phyloP scores from a whole-genome alignment of 768 basidiomycete genomes.

The Trametopsis cervina region DNA sequence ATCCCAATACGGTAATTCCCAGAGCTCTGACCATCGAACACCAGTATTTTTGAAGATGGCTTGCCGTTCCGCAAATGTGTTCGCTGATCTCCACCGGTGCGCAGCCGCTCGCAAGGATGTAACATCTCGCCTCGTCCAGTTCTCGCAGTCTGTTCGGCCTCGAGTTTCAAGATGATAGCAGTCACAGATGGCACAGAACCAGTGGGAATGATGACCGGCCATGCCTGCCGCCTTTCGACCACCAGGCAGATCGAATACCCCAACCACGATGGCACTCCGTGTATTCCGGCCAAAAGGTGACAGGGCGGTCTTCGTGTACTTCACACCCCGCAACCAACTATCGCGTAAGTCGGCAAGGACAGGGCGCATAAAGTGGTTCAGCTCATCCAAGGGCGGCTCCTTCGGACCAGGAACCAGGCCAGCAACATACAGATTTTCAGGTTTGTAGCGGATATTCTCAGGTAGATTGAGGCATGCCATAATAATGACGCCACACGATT shows the following conservation, averaged over 20 bases:
- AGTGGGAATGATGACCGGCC: slow-evolving; percentile 9
- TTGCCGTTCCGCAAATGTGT: not conserved
- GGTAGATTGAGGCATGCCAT: slow-evolving; percentile 30
- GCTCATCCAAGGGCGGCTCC: slow-evolving; percentile 14
- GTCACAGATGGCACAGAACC: not conserved
- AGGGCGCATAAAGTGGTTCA: slow-evolving; percentile 20
- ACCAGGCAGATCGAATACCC: slow-evolving; percentile 27
- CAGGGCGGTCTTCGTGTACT: slow-evolving; percentile 10
- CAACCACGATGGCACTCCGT: slow-evolving; percentile 11
- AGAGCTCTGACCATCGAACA: slow-evolving; percentile 17
- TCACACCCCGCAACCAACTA: slow-evolving; percentile 15
- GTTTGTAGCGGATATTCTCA: slow-evolving; percentile 22
- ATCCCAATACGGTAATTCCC: slow-evolving; percentile 23
- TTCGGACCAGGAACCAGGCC: slow-evolving; percentile 21
- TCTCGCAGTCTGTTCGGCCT: not conserved
- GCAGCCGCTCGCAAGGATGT: not conserved
- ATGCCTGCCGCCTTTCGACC: slow-evolving; percentile 22
- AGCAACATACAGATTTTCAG: slow-evolving; percentile 27
- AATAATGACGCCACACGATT: slow-evolving; percentile 23
- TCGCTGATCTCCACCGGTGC: slow-evolving; percentile 12
- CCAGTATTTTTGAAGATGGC: slow-evolving; percentile 15
- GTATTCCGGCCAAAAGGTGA: slow-evolving; percentile 9
- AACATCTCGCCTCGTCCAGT: not conserved
- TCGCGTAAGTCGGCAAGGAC: slow-evolving; percentile 18
- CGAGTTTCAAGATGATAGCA: not conserved